Conservation (phyloP, 1,284 basidiomycete species). For the Ustilago lituana region DNA sequence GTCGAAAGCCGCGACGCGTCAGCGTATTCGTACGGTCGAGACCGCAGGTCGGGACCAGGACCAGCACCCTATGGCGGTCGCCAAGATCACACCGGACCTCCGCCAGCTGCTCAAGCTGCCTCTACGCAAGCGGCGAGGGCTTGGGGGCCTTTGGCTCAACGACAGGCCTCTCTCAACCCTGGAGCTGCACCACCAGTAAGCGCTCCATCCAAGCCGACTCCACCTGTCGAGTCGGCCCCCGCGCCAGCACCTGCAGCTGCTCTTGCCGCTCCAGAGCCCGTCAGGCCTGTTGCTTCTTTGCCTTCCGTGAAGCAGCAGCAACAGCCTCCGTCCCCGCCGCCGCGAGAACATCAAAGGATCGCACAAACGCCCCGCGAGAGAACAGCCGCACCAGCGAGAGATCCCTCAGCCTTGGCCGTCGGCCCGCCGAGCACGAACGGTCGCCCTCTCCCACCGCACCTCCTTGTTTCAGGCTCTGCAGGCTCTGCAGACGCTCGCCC, state of each 20-base stretch:
- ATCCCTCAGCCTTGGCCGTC: neutral
- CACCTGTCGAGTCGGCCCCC: slow-evolving; percentile 14
- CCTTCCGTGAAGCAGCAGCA: slow-evolving; percentile 19
- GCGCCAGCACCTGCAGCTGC: slow-evolving; percentile 6
- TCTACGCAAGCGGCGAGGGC: slow-evolving; percentile 33
- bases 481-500: slow-evolving; percentile 23
- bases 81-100: slow-evolving; percentile 13
- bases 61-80: slow-evolving; percentile 25
- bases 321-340: slow-evolving; percentile 12
- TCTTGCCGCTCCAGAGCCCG: slow-evolving; percentile 9
- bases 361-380: slow-evolving; percentile 9
- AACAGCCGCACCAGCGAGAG: neutral
- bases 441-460: slow-evolving; percentile 37
- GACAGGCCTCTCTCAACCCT: slow-evolving; percentile 51
- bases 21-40: slow-evolving; percentile 29
- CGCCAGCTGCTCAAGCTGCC: slow-evolving; percentile 19
- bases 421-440: slow-evolving; percentile 10
- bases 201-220: slow-evolving; percentile 10
- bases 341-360: slow-evolving; percentile 10
- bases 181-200: slow-evolving; percentile 25
- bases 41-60: slow-evolving; percentile 21
- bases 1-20: slow-evolving; percentile 32
- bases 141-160: slow-evolving; percentile 64
- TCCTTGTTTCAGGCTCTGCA: slow-evolving; percentile 24
- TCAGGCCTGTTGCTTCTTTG: slow-evolving; percentile 7